Evolutionary conservation across 2,329 filamentous ascomycete species (phyloP).

Genomic region (Colletotrichum tofieldiae): DNA sequence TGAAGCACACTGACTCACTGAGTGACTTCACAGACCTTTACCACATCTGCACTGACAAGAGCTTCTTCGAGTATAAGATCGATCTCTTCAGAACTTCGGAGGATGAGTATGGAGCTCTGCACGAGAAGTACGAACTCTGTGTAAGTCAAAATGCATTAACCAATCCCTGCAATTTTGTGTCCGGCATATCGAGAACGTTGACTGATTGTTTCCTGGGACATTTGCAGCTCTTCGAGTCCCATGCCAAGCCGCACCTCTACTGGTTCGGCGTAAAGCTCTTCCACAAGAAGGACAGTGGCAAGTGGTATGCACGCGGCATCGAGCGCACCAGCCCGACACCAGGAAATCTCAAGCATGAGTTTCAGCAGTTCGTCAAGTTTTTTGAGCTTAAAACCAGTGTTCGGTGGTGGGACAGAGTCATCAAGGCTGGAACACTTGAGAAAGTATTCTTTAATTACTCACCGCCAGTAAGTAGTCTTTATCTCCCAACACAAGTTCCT

Average conservation of each 20-base stretch:
- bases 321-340: slow-evolving; percentile 58
- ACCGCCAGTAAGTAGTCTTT: slow-evolving; percentile 59
- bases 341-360: slow-evolving; percentile 60
- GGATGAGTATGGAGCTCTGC: slow-evolving; percentile 32
- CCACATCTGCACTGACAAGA: slow-evolving; percentile 75
- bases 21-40: slow-evolving; percentile 65
- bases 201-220: not conserved
- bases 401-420: slow-evolving; percentile 71
- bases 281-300: slow-evolving; percentile 54
- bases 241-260: slow-evolving; percentile 72
- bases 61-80: slow-evolving; percentile 76
- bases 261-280: slow-evolving; percentile 70
- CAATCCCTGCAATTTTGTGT: not conserved
- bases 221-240: slow-evolving; percentile 78
- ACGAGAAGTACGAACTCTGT: slow-evolving; percentile 64
- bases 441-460: slow-evolving; percentile 59
- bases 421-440: slow-evolving; percentile 52
- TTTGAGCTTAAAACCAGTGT: slow-evolving; percentile 73
- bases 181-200: not conserved
- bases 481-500: not conserved
- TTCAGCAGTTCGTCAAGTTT: slow-evolving; percentile 67
- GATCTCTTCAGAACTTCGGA: slow-evolving; percentile 56
- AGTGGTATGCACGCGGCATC: slow-evolving; percentile 24
- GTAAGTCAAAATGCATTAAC: slow-evolving; percentile 60
- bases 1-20: not conserved